Base-by-base conservation (phyloP, 306 rosid species). In the Hylodesmum podocarpum region DNA sequence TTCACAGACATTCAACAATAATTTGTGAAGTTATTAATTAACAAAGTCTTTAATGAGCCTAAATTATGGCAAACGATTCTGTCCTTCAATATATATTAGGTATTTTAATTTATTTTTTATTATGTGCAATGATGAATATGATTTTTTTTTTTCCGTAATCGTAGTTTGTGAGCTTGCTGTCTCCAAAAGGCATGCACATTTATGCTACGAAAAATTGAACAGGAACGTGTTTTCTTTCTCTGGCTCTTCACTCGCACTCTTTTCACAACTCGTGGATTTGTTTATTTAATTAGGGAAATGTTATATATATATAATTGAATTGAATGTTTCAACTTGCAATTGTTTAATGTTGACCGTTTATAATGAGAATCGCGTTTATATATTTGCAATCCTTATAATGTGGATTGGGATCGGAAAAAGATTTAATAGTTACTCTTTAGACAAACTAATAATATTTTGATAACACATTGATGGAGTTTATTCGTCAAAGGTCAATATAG, bases 131-230 rank as follows among this genome's bases (percentile, higher is more conserved):
- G 59, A 29, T 28, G 18, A 29, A 31, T 49, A 31, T 49, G 76
- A 50, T 50, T 27, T 70, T 33, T 33, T 40, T 21, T 66, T 21
- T 64, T 37, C 27, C 13, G n/a, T 57, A 73, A 16, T 41, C 16
- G 1, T 61, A 61, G 50, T 50, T 74, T 58, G 22, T 16, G 46
- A 77, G 34, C 36, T 46, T 55, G 13, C 24, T 29, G 57, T 12
- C 44, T 66, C 53, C 64, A 34, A 76, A 76, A 36, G 80, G 66
- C 57, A 66, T 36, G 62, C 5, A 76, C 36, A 44, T 75, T 24
- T 33, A 22, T 61, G 64, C 63, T 53, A 14, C 28, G n/a, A 24
- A 22, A 36, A 75, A 46, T 76, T 63, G 22, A 63, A 76, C 24
- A 61, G 24, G 24, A 46, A 75, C 22, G 7, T 75, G 34, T 1